Conservation (phyloP, 257 asterid species). For the Plectranthus barbatus region DNA sequence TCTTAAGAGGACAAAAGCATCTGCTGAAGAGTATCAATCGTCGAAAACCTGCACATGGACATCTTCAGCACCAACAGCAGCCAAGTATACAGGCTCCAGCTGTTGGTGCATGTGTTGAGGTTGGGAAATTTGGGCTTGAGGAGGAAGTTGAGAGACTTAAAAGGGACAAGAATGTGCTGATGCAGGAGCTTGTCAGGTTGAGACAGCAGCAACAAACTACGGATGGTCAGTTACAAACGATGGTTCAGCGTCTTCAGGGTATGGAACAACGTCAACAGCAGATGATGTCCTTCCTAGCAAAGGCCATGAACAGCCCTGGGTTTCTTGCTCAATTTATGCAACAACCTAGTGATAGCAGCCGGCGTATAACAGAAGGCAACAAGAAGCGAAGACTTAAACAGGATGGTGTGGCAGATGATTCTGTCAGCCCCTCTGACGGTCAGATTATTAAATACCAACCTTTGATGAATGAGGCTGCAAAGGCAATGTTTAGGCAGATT, state of each 20-base stretch:
- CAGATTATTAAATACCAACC: constrained; percentile 82
- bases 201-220: constrained; percentile 89
- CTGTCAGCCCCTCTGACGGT: constrained; percentile 41
- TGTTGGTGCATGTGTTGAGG: constrained; percentile 75
- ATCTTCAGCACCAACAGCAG: constrained; percentile 49
- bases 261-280: constrained; percentile 96
- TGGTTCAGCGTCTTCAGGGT: constrained; percentile 79
- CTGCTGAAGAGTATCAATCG: constrained; percentile 67
- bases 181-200: constrained; percentile 82
- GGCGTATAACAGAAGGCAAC: constrained; percentile 55
- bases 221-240: constrained; percentile 65
- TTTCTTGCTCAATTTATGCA: constrained; percentile 79
- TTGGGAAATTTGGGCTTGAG: constrained; percentile 86
- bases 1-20: constrained; percentile 78
- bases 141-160: constrained; percentile 84
- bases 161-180: constrained; percentile 78
- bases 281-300: constrained; percentile 90
- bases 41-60: constrained; percentile 70
- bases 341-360: constrained; percentile 58
- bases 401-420: constrained; percentile 34
- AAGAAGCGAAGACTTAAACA: constrained; percentile 76
- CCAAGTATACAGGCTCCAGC: constrained; percentile 46
- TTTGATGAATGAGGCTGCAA: constrained; percentile 70
- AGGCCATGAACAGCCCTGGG: constrained; percentile 87
- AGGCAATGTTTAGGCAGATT: constrained; percentile 63